Conservation (phyloP, 768 basidiomycete species). For the Cubamyces lactineus region DNA sequence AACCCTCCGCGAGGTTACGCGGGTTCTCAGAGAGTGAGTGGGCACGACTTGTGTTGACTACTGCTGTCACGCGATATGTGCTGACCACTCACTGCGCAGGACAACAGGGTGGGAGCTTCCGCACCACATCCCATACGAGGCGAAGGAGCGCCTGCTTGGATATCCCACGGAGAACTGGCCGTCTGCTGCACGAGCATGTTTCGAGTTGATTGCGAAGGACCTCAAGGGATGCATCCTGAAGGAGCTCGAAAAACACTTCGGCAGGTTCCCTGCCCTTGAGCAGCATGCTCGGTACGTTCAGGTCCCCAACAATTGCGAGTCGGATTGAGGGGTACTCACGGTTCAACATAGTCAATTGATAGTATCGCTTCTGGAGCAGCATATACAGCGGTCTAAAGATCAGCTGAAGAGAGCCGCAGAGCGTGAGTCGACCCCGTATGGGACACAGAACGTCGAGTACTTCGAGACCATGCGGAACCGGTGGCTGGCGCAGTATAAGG, state of each 20-base stretch:
- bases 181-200: slow-evolving; percentile 39
- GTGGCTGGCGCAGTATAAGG: slow-evolving; percentile 28
- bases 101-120: slow-evolving; percentile 49
- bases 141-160: slow-evolving; percentile 42
- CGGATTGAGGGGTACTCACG: slow-evolving; percentile 26
- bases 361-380: slow-evolving; percentile 28
- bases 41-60: background rate
- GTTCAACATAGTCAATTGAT: slow-evolving; percentile 30
- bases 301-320: background rate
- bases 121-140: slow-evolving; percentile 44
- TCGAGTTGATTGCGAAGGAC: slow-evolving; percentile 37
- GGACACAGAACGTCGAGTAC: slow-evolving; percentile 41
- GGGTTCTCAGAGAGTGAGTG: slow-evolving; percentile 41
- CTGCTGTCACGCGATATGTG: background rate
- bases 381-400: slow-evolving; percentile 28
- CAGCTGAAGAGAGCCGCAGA: slow-evolving; percentile 39
- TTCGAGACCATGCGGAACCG: slow-evolving; percentile 24
- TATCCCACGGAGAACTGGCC: slow-evolving; percentile 42
- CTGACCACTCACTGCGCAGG: slow-evolving; percentile 27
- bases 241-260: slow-evolving; percentile 41
- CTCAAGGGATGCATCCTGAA: slow-evolving; percentile 35
- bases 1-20: slow-evolving; percentile 40
- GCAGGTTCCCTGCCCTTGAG: slow-evolving; percentile 42
- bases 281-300: slow-evolving; percentile 40
- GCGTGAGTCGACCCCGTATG: slow-evolving; percentile 44